These are phyloP conservation scores for Penicillium sp. DNA, from an alignment of 2,329 filamentous ascomycete genomes.

Conservation along the genomic window DNA sequence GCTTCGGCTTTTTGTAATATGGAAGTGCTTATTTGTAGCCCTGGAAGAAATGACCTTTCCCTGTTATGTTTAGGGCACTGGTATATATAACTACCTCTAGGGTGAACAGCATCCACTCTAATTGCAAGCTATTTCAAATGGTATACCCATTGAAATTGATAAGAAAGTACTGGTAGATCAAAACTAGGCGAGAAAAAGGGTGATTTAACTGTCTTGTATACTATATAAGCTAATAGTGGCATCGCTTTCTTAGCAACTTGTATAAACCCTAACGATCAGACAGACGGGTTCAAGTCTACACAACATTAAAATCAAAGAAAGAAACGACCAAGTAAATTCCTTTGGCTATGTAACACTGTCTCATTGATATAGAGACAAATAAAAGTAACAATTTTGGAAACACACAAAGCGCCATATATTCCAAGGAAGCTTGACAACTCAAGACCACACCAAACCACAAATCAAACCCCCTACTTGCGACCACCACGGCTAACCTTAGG, in stretches of 20 bases:
- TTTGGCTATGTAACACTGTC: constrained; percentile 13
- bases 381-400: constrained; percentile 10
- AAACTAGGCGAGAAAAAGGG: background rate
- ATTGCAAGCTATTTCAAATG: background rate
- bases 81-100: background rate
- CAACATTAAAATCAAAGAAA: background rate
- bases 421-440: background rate
- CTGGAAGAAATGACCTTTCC: background rate
- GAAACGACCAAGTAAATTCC: background rate
- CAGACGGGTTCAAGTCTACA: background rate
- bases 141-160: no score
- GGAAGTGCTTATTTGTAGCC: no score
- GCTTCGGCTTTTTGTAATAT: background rate
- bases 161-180: no score
- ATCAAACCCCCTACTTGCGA: constrained; percentile 22
- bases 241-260: background rate
- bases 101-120: background rate
- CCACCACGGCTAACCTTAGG: constrained; percentile 59
- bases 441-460: constrained; percentile 7
- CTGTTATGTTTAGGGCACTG: no score
- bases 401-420: constrained; percentile 8
- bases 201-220: background rate
- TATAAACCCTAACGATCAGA: background rate
- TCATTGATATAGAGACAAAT: constrained; percentile 8
- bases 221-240: background rate